These are phyloP conservation scores for Populus trichocarpa DNA, from an alignment of 441 rosid species.

Conservation along the genomic window DNA sequence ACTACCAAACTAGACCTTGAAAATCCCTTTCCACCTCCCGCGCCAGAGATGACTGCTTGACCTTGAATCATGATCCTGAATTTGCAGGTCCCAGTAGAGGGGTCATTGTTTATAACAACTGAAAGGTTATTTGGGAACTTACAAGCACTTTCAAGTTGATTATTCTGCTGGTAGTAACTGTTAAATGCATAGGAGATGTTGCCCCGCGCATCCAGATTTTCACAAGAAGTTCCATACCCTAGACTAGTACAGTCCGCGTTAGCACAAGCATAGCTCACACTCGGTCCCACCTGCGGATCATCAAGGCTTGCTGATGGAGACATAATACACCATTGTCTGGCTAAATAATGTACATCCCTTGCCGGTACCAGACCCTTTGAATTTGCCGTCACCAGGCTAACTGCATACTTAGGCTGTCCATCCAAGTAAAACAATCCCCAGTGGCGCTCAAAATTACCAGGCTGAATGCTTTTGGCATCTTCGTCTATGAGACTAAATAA, in stretches of 20 bases:
- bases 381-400: conserved; percentile 37
- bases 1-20: neutral
- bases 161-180: conserved; percentile 53
- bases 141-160: conserved; percentile 57
- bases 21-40: neutral
- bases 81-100: conserved; percentile 49
- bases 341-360: conserved; percentile 49
- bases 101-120: conserved; percentile 30
- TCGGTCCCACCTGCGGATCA: conserved; percentile 34
- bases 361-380: conserved; percentile 38
- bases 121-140: conserved; percentile 46
- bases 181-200: conserved; percentile 70
- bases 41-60: conserved; percentile 17
- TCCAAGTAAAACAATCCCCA: conserved; percentile 81
- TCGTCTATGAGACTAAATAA: conserved; percentile 65
- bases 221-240: conserved; percentile 57
- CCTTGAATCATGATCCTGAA: conserved; percentile 51
- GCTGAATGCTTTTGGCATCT: conserved; percentile 59
- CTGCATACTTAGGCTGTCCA: conserved; percentile 54
- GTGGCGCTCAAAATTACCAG: conserved; percentile 76
- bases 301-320: conserved; percentile 41
- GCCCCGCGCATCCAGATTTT: conserved; percentile 34
- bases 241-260: conserved; percentile 70
- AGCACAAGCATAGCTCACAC: conserved; percentile 54
- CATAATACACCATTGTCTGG: conserved; percentile 70